Conservation (phyloP, 2,329 filamentous ascomycete genomes). For the Metarhizium sp. region DNA sequence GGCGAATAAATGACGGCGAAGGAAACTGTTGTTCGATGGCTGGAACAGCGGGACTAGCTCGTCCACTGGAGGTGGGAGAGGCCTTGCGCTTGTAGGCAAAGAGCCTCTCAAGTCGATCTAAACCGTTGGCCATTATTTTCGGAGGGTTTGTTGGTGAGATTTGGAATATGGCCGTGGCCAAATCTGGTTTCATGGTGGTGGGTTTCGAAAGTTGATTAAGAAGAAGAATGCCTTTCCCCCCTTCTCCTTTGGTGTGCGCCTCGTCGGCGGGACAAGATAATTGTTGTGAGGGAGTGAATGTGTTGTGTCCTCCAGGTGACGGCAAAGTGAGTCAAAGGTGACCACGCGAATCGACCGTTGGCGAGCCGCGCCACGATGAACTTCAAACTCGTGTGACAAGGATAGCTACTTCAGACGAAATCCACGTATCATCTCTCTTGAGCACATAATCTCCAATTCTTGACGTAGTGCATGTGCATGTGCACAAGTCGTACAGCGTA, state of each 20-base stretch:
- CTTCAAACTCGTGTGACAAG: neutral
- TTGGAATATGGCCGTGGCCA: neutral
- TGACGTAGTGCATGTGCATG: constrained; percentile 2
- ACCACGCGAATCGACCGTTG: constrained; percentile 1
- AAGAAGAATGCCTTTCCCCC: no score
- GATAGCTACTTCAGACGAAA: constrained; percentile 1
- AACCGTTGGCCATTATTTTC: constrained; percentile 36
- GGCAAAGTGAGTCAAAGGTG: constrained; percentile 11
- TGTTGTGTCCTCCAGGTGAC: constrained; percentile 7
- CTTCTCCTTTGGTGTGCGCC: neutral
- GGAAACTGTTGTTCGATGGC: constrained; percentile 33
- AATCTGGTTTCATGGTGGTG: neutral
- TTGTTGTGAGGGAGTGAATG: constrained; percentile 2
- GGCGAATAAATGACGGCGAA: constrained; percentile 45
- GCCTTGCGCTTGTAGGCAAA: constrained; percentile 36
- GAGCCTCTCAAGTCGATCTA: constrained; percentile 42
- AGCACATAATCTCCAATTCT: neutral
- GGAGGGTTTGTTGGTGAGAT: neutral
- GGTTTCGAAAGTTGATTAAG: neutral
- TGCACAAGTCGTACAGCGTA: neutral
- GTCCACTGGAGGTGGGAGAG: constrained; percentile 16
- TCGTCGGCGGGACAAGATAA: neutral
- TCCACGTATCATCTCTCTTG: neutral
- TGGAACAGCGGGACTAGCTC: constrained; percentile 12
- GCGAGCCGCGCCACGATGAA: constrained; percentile 2